Evolutionary conservation across 2,329 filamentous ascomycete genomes (phyloP).

Genomic region (Cryphonectria japonica): DNA sequence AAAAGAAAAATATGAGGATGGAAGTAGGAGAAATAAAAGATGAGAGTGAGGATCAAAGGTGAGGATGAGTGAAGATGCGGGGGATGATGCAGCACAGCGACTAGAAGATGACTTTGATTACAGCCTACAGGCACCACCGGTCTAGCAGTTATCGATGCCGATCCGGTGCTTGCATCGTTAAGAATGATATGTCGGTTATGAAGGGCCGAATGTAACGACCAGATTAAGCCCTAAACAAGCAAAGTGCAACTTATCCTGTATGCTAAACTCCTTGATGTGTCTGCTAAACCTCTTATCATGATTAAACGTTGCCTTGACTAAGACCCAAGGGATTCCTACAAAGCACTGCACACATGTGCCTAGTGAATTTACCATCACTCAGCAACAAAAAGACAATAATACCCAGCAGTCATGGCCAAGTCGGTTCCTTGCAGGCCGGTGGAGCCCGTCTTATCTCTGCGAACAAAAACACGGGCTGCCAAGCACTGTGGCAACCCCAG

Average conservation of each 20-base stretch:
- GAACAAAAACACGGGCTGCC: background rate
- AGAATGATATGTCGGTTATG: background rate
- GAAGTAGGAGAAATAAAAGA: background rate
- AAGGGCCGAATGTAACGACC: background rate
- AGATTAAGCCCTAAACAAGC: background rate
- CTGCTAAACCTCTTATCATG: background rate
- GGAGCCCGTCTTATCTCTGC: constrained; percentile 1
- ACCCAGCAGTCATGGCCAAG: background rate
- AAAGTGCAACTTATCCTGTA: background rate
- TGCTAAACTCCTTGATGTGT: background rate
- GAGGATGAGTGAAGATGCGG: background rate
- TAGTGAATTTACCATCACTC: background rate
- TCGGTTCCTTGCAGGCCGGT: background rate
- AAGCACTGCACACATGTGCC: too few species aligned
- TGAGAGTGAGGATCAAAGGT: background rate
- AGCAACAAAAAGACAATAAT: background rate
- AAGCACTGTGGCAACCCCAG: background rate
- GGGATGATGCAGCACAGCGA: background rate
- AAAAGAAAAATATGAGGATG: background rate
- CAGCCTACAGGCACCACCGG: background rate
- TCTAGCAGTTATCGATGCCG: background rate
- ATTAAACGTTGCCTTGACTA: background rate
- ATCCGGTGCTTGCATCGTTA: background rate
- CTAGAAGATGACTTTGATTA: background rate
- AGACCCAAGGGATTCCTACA: background rate